Evolutionary conservation across 768 basidiomycete genomes (phyloP).

Genomic region (Inosperma sp.): DNA sequence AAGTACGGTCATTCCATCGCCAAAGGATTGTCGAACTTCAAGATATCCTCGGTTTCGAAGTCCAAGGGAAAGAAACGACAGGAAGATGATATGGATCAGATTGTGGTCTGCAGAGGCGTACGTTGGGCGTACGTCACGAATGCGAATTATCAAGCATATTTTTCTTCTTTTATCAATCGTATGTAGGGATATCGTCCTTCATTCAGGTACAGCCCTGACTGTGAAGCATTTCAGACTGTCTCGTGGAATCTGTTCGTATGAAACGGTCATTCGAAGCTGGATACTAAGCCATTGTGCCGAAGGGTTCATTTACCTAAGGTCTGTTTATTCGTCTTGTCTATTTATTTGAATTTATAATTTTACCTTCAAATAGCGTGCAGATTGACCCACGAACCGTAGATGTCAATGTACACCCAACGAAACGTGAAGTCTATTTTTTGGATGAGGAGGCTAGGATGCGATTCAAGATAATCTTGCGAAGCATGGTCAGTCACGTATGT

Average conservation of each 20-base stretch:
- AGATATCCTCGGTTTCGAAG: constrained; percentile 32
- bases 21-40: constrained; percentile 60
- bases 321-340: constrained; percentile 14
- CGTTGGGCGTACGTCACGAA: constrained; percentile 76
- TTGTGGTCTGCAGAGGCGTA: constrained; percentile 74
- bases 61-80: constrained; percentile 24
- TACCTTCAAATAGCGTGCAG: constrained; percentile 48
- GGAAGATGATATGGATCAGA: constrained; percentile 27
- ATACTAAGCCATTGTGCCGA: constrained; percentile 81
- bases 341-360: neutral
- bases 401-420: constrained; percentile 97
- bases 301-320: constrained; percentile 98
- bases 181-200: constrained; percentile 23
- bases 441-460: constrained; percentile 77
- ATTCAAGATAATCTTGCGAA: constrained; percentile 63
- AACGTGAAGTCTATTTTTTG: constrained; percentile 92
- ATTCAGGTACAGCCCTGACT: neutral
- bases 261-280: constrained; percentile 83
- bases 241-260: constrained; percentile 85
- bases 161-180: constrained; percentile 96
- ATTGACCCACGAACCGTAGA: constrained; percentile 88
- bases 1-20: constrained; percentile 79
- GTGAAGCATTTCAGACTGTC: constrained; percentile 69
- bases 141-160: constrained; percentile 85
- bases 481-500: constrained; percentile 61